These are phyloP conservation scores for Alternaria sp. DNA, from an alignment of 2,329 filamentous ascomycete species.

Conservation along the genomic window DNA sequence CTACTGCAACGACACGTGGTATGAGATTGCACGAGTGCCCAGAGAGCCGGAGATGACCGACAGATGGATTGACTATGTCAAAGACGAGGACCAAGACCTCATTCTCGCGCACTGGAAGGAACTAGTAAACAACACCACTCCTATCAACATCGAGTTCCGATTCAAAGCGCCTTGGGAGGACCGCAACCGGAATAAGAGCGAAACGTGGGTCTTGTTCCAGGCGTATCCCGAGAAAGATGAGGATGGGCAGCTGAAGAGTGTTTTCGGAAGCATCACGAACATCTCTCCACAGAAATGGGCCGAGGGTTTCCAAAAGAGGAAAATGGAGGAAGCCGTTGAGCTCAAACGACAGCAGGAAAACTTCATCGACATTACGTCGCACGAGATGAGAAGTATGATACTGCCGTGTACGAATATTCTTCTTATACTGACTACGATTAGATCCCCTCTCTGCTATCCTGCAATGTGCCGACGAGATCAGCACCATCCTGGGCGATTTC, in stretches of 20 bases:
- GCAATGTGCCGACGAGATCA: slow-evolving; percentile 79
- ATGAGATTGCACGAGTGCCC: slow-evolving; percentile 70
- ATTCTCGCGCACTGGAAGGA: slow-evolving; percentile 68
- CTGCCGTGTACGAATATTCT: background rate
- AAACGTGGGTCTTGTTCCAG: slow-evolving; percentile 80
- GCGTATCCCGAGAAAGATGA: slow-evolving; percentile 74
- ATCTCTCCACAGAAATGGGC: slow-evolving; percentile 87
- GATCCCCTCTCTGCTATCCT: slow-evolving; percentile 75
- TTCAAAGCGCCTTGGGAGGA: slow-evolving; percentile 72
- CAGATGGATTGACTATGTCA: slow-evolving; percentile 75
- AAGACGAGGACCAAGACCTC: slow-evolving; percentile 66
- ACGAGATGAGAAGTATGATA: slow-evolving; percentile 69
- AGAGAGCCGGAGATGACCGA: slow-evolving; percentile 64
- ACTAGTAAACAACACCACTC: slow-evolving; percentile 65
- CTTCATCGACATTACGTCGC: slow-evolving; percentile 79
- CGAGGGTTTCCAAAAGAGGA: slow-evolving; percentile 77
- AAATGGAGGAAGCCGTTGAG: slow-evolving; percentile 81
- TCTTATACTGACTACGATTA: background rate
- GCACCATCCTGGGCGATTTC: slow-evolving; percentile 55
- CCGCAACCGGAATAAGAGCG: slow-evolving; percentile 61
- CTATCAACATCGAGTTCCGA: slow-evolving; percentile 74
- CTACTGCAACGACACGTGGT: slow-evolving; percentile 82
- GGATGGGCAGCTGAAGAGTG: slow-evolving; percentile 70
- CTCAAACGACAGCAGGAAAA: slow-evolving; percentile 82
- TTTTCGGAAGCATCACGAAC: slow-evolving; percentile 83